A percentile compares a stretch with the other conserved stretches of the same genome.
These are phyloP conservation scores for Sistotremastrum suecicum DNA, from an alignment of 768 basidiomycete species.

Conservation along the genomic window DNA sequence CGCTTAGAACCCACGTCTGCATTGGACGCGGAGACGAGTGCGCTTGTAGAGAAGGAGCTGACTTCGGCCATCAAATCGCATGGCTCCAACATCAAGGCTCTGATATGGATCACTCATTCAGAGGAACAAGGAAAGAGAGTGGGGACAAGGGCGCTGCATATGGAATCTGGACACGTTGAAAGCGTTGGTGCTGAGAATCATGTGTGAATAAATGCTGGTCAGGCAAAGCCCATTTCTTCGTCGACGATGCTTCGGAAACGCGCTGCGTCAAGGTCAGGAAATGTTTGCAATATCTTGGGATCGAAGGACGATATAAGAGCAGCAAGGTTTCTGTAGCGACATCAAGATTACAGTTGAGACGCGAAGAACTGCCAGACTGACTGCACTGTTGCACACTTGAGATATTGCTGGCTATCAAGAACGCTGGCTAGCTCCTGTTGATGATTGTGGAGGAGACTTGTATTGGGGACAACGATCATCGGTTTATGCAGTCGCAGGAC, in stretches of 20 bases:
- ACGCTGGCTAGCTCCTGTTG: constrained; percentile 77
- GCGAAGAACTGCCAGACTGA: constrained; percentile 22
- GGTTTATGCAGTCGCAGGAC: constrained; percentile 61
- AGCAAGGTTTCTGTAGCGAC: constrained; percentile 6
- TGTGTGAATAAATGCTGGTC: too few relatives aligned
- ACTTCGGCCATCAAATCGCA: constrained; percentile 32
- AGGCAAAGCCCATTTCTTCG: constrained; percentile 13
- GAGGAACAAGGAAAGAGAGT: constrained; percentile 64
- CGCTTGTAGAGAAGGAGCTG: constrained; percentile 52
- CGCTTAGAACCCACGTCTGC: constrained; percentile 77
- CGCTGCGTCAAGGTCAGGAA: constrained; percentile 10
- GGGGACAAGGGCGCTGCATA: constrained; percentile 51
- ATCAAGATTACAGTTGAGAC: too few relatives aligned
- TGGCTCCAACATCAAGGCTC: constrained; percentile 44
- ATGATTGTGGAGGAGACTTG: constrained; percentile 82
- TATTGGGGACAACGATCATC: constrained; percentile 82
- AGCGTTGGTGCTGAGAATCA: too few relatives aligned
- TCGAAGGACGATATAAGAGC: constrained; percentile 4
- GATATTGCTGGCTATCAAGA: constrained; percentile 41
- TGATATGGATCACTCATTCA: constrained; percentile 84
- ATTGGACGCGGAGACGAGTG: constrained; percentile 54
- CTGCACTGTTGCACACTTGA: constrained; percentile 43
- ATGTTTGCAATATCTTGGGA: constrained; percentile 1
- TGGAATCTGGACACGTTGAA: constrained; percentile 8
- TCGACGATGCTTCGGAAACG: constrained; percentile 10